phyloP scores from a whole-genome alignment of 345 rosid species.

The Syzygium aromaticum region DNA sequence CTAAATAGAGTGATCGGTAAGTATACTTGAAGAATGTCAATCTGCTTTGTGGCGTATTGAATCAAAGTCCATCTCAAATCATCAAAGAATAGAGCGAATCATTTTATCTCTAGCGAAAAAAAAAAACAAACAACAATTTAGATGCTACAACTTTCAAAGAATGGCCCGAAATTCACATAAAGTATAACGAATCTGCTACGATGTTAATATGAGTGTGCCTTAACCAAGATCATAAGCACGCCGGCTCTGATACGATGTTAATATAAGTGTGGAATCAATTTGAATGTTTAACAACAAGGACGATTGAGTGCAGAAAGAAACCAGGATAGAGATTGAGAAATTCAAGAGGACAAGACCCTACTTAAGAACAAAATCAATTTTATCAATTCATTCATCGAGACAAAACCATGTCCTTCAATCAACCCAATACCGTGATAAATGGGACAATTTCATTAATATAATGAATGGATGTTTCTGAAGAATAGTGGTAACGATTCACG shows the following conservation, averaged over 20 bases:
- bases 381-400: neutral
- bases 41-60: neutral
- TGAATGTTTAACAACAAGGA: neutral
- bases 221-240: neutral
- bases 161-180: neutral
- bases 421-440: neutral
- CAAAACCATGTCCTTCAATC: neutral
- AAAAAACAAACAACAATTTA: neutral
- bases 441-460: neutral
- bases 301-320: neutral
- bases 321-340: neutral
- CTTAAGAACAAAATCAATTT: neutral
- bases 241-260: neutral
- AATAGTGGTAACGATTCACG: slow-evolving; percentile 4
- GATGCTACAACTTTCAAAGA: neutral
- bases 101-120: neutral
- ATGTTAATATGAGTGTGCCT: no score
- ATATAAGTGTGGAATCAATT: neutral
- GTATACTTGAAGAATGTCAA: neutral
- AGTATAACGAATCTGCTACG: neutral
- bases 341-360: neutral
- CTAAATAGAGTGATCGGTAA: neutral
- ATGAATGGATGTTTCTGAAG: slow-evolving; percentile 26
- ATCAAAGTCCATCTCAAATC: neutral
- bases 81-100: neutral